phyloP scores from a whole-genome alignment of 164 flowering plant genomes.

The Stephania japonica region DNA sequence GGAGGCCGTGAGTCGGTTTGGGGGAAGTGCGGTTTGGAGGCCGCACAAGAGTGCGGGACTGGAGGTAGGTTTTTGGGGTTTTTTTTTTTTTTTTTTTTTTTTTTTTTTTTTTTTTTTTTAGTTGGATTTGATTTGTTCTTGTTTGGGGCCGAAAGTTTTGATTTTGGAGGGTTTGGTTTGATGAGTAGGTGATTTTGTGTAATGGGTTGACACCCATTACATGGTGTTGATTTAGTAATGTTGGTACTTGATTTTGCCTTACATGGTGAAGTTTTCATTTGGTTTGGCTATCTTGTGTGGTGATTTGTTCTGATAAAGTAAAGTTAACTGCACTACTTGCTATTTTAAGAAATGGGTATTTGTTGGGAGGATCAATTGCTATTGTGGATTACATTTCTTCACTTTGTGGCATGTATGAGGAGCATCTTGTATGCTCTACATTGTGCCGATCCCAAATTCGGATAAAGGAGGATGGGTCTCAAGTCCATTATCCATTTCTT shows the following conservation, averaged over 20 bases:
- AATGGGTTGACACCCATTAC: no score
- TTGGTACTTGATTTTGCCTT: background rate
- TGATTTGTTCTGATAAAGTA: background rate
- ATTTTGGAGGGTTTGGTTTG: background rate
- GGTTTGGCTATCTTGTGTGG: background rate
- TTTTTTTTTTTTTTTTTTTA: background rate
- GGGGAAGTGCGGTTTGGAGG: slow-evolving; percentile 84
- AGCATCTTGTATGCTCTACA: background rate
- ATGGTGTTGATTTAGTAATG: no score
- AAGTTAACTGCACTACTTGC: background rate
- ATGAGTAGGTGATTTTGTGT: background rate
- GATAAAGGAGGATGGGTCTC: no score
- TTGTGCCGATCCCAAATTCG: no score
- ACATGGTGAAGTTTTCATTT: background rate
- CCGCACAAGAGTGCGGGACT: slow-evolving; percentile 23
- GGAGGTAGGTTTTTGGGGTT: background rate
- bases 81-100: background rate
- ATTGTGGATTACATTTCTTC: background rate
- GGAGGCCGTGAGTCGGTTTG: slow-evolving; percentile 74
- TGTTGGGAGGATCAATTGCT: background rate
- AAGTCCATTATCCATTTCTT: no score
- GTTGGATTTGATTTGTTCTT: background rate
- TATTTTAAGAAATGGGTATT: background rate
- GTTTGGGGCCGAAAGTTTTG: background rate
- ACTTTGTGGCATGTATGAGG: background rate